Base-by-base conservation (phyloP, 179 eudicot species). In the Spergularia azorica region DNA sequence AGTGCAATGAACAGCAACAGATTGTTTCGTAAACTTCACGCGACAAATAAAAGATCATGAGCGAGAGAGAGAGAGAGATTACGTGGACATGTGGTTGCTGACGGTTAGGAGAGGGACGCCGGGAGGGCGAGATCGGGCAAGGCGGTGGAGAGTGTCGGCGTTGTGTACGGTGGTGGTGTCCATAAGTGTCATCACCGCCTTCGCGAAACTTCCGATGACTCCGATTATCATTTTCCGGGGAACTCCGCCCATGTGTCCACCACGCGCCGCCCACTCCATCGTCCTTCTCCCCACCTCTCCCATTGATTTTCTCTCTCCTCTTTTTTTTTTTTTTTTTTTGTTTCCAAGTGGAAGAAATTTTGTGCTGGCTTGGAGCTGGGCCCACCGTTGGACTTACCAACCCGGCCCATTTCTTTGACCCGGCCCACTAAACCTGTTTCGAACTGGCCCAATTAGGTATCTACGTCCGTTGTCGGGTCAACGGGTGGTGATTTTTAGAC, bases 21-120 rank as follows among this genome's bases (percentile, higher is more conserved):
- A 0, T 17, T 11, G 26, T 14, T 70, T 51, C 18, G 51, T 26
- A 17, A 39, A 6, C 16, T 1, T 21, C 9, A 61, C 43, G 10
- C 21, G 60, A 0, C 2, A n/a, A 17, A 63, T 5, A 55, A 13
- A 46, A 63, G 67, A 61, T n/a, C n/a, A 21, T 18, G 2, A 26
- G 32, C 2, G 75, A 74, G 83, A 77, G 36, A 52, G 77, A 86
- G 32, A 74, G 83, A 77, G 36, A 52, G 77, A 86, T 87, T 65
- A 93, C 97, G 98, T 95, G 85, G 98, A 95, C 92, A 95, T 88
- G 84, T 95, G 98, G 63, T 95, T 95, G 88, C 97, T 93, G 82
- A 95, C 93, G 70, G 97, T 95, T 81, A 95, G 77, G 72, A 95
- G 97, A 20, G 98, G 97, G 17, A 91, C 86, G 63, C 87, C 85